Base-by-base conservation (phyloP, 805 yeast genomes). In the Schizosaccharomyces cryophilus region DNA sequence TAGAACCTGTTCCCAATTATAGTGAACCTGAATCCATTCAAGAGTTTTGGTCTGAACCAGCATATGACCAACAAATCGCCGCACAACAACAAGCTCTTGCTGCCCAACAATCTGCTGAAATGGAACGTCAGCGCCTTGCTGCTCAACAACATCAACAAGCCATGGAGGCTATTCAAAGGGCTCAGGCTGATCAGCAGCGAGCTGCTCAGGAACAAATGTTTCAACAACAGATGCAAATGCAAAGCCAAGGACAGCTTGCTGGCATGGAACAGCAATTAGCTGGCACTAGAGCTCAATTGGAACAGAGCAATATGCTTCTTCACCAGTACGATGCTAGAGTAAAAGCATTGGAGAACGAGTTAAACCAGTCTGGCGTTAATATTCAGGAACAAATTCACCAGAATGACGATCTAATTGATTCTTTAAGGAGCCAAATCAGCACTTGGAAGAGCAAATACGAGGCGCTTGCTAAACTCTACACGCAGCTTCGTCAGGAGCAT, bases 401-500 rank as follows among this genome's bases (percentile, higher is more conserved):
- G 4, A 87, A 85, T 66, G 87, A 85, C 65, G 93, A 86, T 64
- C 82, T 83, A 66, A 73, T 85, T 58, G 76, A 71, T 61, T 75
- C 78, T 61, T 69, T 87, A 58, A 87, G 84, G 67, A 89, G 85
- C 61, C 95, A 88, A 71, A 77, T 85, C 54, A 74, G 71, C 31
- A 78, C 79, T 63, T 89, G 95, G 95, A 81, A 85, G 64, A 80
- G 79, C 61, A 89, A 89, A 73, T 89, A 89, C 71, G 95, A 88
- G 68, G 78, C 93, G 0, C 76, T 89, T 64, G 96, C 96, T 5
- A 87, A 87, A 67, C 75, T 89, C 65, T 89, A 89, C 70, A 83
- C 95, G 1, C 95, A 88, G 72, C 75, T 89, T 66, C 83, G 96
- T 68, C 94, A 86, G 71, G 96, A 89, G 71, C 96, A 89, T 69